These are phyloP conservation scores for Lophiostoma macrostomum DNA, from an alignment of 495 filamentous ascomycete genomes.

Conservation along the genomic window DNA sequence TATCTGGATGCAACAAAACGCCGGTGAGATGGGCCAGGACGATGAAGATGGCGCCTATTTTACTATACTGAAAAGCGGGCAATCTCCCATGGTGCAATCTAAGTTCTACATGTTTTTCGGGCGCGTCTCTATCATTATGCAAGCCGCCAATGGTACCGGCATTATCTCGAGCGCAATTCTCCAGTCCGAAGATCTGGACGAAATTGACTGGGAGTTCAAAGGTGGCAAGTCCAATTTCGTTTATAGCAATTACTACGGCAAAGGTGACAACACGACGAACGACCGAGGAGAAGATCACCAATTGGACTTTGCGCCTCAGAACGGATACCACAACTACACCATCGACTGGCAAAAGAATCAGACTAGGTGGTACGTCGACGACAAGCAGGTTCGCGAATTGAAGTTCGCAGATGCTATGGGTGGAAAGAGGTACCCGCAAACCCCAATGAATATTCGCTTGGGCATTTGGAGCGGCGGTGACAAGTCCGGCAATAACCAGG, in stretches of 20 bases:
- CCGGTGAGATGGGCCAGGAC: constrained; percentile 17
- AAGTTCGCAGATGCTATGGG: constrained; percentile 24
- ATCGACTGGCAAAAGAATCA: constrained; percentile 34
- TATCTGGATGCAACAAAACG: constrained; percentile 27
- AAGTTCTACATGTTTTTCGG: constrained; percentile 32
- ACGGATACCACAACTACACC: constrained; percentile 34
- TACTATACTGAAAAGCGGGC: constrained; percentile 11
- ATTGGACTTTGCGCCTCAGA: constrained; percentile 6
- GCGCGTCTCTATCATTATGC: constrained; percentile 16
- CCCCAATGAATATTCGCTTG: constrained; percentile 34
- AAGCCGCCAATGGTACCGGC: constrained; percentile 26
- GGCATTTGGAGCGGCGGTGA: constrained; percentile 33
- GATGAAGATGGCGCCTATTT: constrained; percentile 17
- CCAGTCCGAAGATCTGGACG: constrained; percentile 30
- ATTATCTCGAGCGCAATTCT: constrained; percentile 30
- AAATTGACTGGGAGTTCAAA: constrained; percentile 36
- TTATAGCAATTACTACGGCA: constrained; percentile 33
- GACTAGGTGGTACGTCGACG: constrained; percentile 33
- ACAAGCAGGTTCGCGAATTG: constrained; percentile 29
- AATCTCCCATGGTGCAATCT: constrained; percentile 25
- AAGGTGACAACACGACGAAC: constrained; percentile 23
- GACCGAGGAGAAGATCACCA: constrained; percentile 19
- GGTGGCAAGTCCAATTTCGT: constrained; percentile 19
- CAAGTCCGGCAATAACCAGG: constrained; percentile 19
- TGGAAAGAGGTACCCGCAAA: constrained; percentile 34